Evolutionary conservation across 352 stramenopile species (phyloP).

Genomic region (Pythium sukuiense): DNA sequence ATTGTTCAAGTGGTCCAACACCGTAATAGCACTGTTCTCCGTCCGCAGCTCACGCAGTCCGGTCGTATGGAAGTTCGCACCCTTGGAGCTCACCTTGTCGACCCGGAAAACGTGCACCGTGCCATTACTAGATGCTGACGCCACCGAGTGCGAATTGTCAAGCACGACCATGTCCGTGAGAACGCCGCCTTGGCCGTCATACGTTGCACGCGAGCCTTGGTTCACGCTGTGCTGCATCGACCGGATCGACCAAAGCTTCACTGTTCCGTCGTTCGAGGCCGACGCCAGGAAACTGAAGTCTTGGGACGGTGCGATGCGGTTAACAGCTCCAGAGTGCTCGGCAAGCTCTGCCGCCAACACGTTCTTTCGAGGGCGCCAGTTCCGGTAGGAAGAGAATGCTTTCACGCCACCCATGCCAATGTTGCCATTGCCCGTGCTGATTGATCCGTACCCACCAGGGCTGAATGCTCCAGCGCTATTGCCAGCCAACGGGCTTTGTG

Average conservation of each 20-base stretch:
- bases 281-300: constrained; percentile 97
- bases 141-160: constrained; percentile 96
- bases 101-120: constrained; percentile 96
- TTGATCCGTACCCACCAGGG: constrained; percentile 11
- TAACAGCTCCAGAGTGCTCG: constrained; percentile 93
- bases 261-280: constrained; percentile 94
- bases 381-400: constrained; percentile 56
- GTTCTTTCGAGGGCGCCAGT: constrained; percentile 85
- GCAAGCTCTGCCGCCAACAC: constrained; percentile 81
- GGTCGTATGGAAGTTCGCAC: constrained; percentile 68
- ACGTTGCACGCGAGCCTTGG: constrained; percentile 91
- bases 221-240: constrained; percentile 94
- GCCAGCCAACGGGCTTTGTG: constrained; percentile 12
- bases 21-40: constrained; percentile 91
- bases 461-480: constrained; percentile 5
- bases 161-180: constrained; percentile 95
- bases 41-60: constrained; percentile 77
- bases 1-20: constrained; percentile 96
- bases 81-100: constrained; percentile 82
- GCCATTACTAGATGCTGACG: constrained; percentile 87
- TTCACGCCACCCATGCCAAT: constrained; percentile 30
- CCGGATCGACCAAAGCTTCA: constrained; percentile 94
- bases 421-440: constrained; percentile 21
- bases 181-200: constrained; percentile 90
- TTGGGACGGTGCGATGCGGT: constrained; percentile 91